Evolutionary conservation across 108 stramenopile genomes (phyloP), one percentile per base, ranked within the genome.

Genomic region (Pseudonitzschia pungens): DNA sequence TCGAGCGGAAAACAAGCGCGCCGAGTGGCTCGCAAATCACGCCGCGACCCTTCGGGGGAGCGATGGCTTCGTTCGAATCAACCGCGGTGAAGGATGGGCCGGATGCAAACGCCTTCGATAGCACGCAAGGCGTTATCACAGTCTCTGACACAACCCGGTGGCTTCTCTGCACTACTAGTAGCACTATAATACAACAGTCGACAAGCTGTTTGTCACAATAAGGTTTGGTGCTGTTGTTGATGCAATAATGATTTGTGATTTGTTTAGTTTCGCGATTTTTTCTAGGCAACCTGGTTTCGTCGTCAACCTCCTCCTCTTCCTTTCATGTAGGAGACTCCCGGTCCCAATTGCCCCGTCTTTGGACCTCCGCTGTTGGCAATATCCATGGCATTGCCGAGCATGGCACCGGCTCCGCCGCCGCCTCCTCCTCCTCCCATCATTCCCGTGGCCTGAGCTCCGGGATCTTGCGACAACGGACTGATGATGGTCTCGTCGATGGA

Each of bases 401-500:
- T 91, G 66, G 81, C 85, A 54, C 88, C 83, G 68, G 90, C 77
- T 22, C 81, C 75, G 41, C 80, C 85, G 21, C 78, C 84, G 18
- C 78, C 83, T 43, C 70, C 69, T 81, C 78, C 84, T n/a, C 78
- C 83, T 43, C 70, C 69, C 83, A 89, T 87, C 85, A 83, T 81
- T 28, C 93, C 93, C 27, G 84, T 76, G 5, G 77, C 78, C 18
- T 80, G 79, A 21, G 89, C 92, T 44, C 89, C 86, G 20, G 94
- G 93, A 83, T 94, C 94, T 74, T 97, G 90, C 42, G 94, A 96
- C 53, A 85, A 82, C 0, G 97, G 98, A 77, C 96, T 98, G 77
- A 97, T 91, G 60, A 99, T 96, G 22, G 99, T 99, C 83, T 99
- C 99, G 77, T 99, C 99, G 79, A 99, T 98, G 42, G 88, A 90